phyloP scores from a whole-genome alignment of 1,139 yeast genomes.

The Arxiozyma bovina region DNA sequence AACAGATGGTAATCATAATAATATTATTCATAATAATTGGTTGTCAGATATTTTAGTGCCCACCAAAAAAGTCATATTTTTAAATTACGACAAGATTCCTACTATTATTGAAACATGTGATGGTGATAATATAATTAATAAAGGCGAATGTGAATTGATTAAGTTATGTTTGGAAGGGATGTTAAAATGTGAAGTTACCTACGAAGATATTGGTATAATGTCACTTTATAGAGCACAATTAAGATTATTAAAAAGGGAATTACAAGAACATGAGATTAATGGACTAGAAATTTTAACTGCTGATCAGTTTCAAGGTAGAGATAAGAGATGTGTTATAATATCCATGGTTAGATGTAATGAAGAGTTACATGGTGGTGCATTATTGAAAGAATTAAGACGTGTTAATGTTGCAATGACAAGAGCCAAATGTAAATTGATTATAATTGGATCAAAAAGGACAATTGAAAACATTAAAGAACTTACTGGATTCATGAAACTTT shows the following conservation, averaged over 20 bases:
- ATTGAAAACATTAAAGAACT: slow-evolving; percentile 49
- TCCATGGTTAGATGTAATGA: slow-evolving; percentile 79
- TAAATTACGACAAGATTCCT: slow-evolving; percentile 55
- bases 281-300: slow-evolving; percentile 79
- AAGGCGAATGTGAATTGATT: slow-evolving; percentile 59
- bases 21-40: slow-evolving; percentile 32
- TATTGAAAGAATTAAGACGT: slow-evolving; percentile 82
- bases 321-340: slow-evolving; percentile 79
- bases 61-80: slow-evolving; percentile 54
- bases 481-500: slow-evolving; percentile 51
- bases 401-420: slow-evolving; percentile 91
- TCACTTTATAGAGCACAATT: slow-evolving; percentile 83
- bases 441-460: slow-evolving; percentile 70
- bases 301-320: slow-evolving; percentile 94
- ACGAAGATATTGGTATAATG: slow-evolving; percentile 68
- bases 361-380: slow-evolving; percentile 61
- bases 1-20: slow-evolving; percentile 10
- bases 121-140: slow-evolving; percentile 66
- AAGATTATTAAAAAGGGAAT: slow-evolving; percentile 40
- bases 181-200: slow-evolving; percentile 48
- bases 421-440: slow-evolving; percentile 72
- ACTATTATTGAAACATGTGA: slow-evolving; percentile 48
- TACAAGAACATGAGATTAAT: slow-evolving; percentile 32
- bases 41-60: slow-evolving; percentile 39
- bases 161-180: slow-evolving; percentile 55